These are phyloP conservation scores for Metschnikowia shivogae DNA, from an alignment of 805 yeast species.

Conservation along the genomic window DNA sequence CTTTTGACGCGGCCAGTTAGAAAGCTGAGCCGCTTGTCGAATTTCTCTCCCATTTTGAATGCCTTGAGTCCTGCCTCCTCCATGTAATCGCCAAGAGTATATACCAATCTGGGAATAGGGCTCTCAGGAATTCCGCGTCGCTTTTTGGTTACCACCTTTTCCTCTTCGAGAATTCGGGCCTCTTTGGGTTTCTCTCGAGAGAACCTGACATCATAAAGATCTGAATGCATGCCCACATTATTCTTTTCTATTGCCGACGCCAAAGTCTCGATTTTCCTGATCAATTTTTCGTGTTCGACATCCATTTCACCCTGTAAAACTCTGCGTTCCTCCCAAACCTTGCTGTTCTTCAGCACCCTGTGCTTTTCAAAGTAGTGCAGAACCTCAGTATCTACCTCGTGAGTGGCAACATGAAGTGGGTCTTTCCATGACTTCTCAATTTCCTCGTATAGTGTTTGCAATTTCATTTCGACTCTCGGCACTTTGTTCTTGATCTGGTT, in stretches of 20 bases:
- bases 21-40: conserved; percentile 21
- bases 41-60: conserved; percentile 29
- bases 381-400: conserved; percentile 13
- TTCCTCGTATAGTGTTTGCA: neutral
- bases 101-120: conserved; percentile 28
- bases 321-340: conserved; percentile 12
- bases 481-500: conserved; percentile 8
- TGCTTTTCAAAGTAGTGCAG: conserved; percentile 15
- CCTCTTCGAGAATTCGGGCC: neutral
- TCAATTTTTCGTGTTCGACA: conserved; percentile 14
- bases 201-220: conserved; percentile 22
- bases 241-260: conserved; percentile 9
- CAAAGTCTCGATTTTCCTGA: conserved; percentile 14
- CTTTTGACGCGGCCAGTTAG: neutral
- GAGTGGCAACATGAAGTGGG: conserved; percentile 11
- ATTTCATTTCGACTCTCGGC: neutral
- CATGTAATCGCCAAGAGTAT: conserved; percentile 31
- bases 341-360: conserved; percentile 6
- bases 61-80: conserved; percentile 19
- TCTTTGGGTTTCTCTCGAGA: conserved; percentile 3
- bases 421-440: conserved; percentile 11
- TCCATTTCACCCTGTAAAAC: conserved; percentile 17
- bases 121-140: conserved; percentile 20
- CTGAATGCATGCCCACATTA: conserved; percentile 32
- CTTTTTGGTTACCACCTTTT: neutral